These are phyloP conservation scores for Themeda triandra DNA, from an alignment of 176 grass and related monocot species.

Conservation along the genomic window DNA sequence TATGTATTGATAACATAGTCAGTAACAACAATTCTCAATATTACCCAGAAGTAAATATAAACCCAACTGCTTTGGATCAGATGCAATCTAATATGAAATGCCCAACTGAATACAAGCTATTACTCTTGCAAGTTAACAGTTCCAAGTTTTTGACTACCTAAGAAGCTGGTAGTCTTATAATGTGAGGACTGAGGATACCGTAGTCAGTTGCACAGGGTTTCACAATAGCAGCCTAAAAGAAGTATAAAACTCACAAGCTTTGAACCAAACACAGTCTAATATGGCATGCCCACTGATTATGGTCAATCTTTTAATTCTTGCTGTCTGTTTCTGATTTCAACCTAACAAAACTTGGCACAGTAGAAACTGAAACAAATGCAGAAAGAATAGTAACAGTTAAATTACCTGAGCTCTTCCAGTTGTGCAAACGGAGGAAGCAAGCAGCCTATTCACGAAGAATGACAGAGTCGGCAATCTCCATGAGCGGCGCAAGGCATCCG, in stretches of 20 bases:
- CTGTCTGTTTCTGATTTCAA: not conserved
- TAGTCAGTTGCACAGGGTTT: not conserved
- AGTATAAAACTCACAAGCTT: not conserved
- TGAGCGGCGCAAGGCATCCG: constrained; percentile 49
- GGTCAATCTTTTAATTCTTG: not conserved
- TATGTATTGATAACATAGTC: not conserved
- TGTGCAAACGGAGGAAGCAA: not conserved
- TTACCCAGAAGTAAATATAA: not conserved
- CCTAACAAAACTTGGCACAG: not conserved
- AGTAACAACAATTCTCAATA: not conserved
- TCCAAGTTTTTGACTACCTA: not conserved
- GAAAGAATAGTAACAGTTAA: not conserved
- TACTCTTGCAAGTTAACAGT: not conserved
- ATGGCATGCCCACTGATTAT: not conserved
- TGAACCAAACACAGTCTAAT: not conserved
- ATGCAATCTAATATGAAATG: not conserved
- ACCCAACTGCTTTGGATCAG: not conserved
- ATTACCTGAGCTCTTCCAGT: constrained; percentile 37
- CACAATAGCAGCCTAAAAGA: not conserved
- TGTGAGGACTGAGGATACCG: too few species aligned
- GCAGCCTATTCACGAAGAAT: constrained; percentile 68
- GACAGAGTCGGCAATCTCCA: constrained; percentile 66
- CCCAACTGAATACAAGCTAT: not conserved
- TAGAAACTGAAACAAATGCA: not conserved
- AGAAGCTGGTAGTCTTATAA: too few species aligned